These are phyloP conservation scores for Sordariomycetes sp. DNA, from an alignment of 2,329 filamentous ascomycete genomes.

Conservation along the genomic window DNA sequence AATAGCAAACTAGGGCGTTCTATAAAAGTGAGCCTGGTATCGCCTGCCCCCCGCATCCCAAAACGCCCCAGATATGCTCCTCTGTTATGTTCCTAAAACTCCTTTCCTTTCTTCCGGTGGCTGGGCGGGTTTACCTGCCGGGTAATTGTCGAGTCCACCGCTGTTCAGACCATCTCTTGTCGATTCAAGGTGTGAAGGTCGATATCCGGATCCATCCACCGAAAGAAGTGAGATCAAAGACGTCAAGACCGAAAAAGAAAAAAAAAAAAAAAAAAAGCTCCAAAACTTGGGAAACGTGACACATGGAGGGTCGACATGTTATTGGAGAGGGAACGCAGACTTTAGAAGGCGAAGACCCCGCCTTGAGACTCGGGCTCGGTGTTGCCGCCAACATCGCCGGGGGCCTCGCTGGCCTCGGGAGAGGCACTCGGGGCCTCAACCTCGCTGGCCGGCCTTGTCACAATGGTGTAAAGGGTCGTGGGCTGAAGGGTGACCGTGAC, in stretches of 20 bases:
- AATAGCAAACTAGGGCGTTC: neutral
- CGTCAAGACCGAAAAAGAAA: neutral
- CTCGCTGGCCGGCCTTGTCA: slow-evolving; percentile 18
- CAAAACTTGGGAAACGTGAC: neutral
- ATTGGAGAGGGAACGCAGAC: neutral
- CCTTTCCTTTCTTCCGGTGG: neutral
- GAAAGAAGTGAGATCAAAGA: neutral
- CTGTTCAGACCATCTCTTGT: neutral
- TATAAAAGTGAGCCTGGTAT: neutral
- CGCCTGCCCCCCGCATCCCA: neutral
- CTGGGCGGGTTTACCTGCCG: neutral
- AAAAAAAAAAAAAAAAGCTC: neutral
- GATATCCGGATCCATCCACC: neutral
- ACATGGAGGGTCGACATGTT: neutral
- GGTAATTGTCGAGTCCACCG: neutral
- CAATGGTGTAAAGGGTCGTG: slow-evolving; percentile 22
- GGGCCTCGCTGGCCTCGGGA: slow-evolving; percentile 8
- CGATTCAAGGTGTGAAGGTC: neutral
- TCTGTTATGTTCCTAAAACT: neutral
- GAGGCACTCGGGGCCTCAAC: neutral
- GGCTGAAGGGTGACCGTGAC: slow-evolving; percentile 22
- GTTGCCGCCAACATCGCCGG: neutral
- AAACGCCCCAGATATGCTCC: neutral
- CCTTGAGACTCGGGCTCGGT: slow-evolving; percentile 5
- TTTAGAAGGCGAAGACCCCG: slow-evolving; percentile 11